Percentiles rank a stretch among this genome's conserved stretches.
Conservation (phyloP, 148 eudicot genomes). For the Polygonum maritimum region DNA sequence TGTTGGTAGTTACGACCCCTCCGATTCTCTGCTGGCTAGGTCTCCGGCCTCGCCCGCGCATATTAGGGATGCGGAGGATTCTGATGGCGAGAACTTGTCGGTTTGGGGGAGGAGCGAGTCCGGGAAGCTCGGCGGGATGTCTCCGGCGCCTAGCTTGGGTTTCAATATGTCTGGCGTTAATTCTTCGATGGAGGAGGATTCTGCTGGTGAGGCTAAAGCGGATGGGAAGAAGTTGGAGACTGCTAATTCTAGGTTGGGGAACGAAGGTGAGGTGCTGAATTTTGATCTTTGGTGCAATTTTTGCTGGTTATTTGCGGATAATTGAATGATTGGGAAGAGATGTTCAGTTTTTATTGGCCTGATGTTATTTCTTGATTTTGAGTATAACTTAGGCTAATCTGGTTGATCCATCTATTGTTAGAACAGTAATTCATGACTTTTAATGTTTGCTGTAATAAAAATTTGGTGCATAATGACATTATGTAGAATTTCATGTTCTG, state of each 20-base stretch:
- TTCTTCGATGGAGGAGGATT: constrained; percentile 13
- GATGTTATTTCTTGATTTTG: not conserved
- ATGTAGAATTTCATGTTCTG: not conserved
- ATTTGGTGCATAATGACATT: not conserved
- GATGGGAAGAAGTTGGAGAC: not conserved
- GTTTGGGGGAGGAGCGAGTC: constrained; percentile 1
- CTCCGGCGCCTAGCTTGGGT: constrained; percentile 10
- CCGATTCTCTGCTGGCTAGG: constrained; percentile 11
- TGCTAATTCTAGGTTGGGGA: not conserved
- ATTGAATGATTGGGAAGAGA: not conserved
- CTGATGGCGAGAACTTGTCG: constrained; percentile 1
- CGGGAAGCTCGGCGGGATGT: not conserved
- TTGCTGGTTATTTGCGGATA: not conserved
- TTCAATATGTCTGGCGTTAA: constrained; percentile 12
- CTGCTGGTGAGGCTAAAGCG: constrained; percentile 4
- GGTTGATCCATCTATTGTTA: not conserved
- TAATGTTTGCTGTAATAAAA: not conserved
- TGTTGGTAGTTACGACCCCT: constrained; percentile 8
- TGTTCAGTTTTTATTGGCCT: not conserved
- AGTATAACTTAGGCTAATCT: not conserved
- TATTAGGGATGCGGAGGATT: constrained; percentile 2
- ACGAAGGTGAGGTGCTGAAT: constrained; percentile 1
- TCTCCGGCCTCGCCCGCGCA: not conserved
- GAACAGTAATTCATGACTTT: not conserved
- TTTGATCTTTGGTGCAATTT: not conserved